Base-by-base conservation (phyloP, 176 grass and related monocot genomes). In the Aechmea fasciata region DNA sequence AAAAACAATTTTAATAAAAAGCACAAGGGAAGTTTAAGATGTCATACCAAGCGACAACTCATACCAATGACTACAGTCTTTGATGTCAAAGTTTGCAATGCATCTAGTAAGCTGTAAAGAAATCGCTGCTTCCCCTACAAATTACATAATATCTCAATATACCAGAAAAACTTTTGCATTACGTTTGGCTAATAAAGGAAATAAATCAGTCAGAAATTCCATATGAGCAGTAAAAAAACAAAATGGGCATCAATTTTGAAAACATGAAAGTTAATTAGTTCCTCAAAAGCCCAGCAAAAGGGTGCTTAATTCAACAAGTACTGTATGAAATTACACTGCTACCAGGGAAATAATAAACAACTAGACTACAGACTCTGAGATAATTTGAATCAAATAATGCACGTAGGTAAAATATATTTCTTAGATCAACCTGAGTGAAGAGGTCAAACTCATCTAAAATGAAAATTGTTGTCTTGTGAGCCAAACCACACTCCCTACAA, bases 71-170 rank as follows among this genome's bases (percentile, higher is more conserved):
- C 82, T 75, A 96, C 69, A 83, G 93, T 84, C 73, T 96, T 86
- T 57, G 93, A 96, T 68, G 83, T 85, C 66, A 89, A 82, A 80
- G 86, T 83, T 63, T 96, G 83, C 88, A 92, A 84, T 49, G 86
- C 93, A 79, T 92, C 93, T 71, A 96, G 87, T 70, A 96, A 85
- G 73, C 85, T 92, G 74, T 96, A 96, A 51, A 96, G 93, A 59
- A 96, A 79, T 79, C 86, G 75, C 71, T 96, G 93, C 70, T 96
- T 96, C 57, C 93, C 93, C 86, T 96, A 77, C 59, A 87, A 81
- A 64, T 82, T 13, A 25, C 74, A 2, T 14, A 65, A 28, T 66
- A 2, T 83, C 10, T n/a, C 65, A 33, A 29, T 52, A 80, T 14
- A 51, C 62, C 11, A 76, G 9, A 47, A 48, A 75, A 54, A 48